Percentiles rank a stretch among this genome's conserved stretches.
Conservation (phyloP, 768 basidiomycete genomes). For the Tricholoma bakamatsutake region DNA sequence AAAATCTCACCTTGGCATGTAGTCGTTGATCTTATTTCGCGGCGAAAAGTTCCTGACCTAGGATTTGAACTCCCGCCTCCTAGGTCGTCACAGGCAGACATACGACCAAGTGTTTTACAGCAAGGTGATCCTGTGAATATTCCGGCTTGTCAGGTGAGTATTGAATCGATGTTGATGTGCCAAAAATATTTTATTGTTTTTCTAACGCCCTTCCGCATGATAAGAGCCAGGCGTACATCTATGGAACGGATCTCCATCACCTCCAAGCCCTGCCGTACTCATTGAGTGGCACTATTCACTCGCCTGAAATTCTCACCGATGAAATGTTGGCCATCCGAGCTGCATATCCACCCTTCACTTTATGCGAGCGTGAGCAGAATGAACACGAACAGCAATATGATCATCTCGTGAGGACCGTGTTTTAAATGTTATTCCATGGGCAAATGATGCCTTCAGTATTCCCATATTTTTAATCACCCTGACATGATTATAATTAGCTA, state of each 20-base stretch:
- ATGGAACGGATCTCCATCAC: neutral
- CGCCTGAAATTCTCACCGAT: neutral
- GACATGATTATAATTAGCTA: neutral
- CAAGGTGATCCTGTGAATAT: neutral
- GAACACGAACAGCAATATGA: neutral
- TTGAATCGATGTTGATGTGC: neutral
- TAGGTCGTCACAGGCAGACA: constrained; percentile 6
- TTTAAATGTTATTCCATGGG: neutral
- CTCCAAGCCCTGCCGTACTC: neutral
- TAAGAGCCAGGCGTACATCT: neutral
- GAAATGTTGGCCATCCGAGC: neutral
- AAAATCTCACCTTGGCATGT: neutral
- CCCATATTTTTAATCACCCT: neutral
- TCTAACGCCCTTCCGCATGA: neutral
- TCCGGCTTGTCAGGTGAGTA: neutral
- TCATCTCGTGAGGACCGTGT: neutral
- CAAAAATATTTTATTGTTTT: neutral
- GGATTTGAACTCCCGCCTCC: neutral
- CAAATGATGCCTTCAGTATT: neutral
- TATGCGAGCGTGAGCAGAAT: neutral
- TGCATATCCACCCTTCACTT: neutral
- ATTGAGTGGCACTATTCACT: neutral
- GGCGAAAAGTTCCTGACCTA: constrained; percentile 11
- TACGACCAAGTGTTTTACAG: neutral
- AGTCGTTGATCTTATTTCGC: constrained; percentile 28